phyloP scores from a whole-genome alignment of 2,329 filamentous ascomycete species.

The Colletotrichum lupini region DNA sequence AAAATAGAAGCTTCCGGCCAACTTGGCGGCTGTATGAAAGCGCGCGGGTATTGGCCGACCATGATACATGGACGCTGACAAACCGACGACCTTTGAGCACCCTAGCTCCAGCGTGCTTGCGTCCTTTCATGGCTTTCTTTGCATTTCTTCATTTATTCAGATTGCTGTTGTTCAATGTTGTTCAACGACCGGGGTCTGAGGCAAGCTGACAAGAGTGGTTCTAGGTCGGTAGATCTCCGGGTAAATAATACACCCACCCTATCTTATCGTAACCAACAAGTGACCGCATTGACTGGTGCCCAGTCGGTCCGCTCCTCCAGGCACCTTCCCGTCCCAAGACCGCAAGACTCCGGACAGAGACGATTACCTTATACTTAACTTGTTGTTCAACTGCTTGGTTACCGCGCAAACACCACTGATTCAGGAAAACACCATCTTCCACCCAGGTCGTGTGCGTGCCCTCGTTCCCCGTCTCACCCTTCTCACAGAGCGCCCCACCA shows the following conservation, averaged over 20 bases:
- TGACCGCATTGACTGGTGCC: constrained; percentile 36
- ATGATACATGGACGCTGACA: neutral
- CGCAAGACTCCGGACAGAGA: constrained; percentile 7
- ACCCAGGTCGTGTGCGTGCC: neutral
- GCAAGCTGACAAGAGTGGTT: neutral
- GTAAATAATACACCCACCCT: constrained; percentile 3
- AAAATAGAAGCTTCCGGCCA: neutral
- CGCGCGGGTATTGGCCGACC: neutral
- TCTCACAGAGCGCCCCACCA: constrained; percentile 12
- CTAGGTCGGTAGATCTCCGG: constrained; percentile 28
- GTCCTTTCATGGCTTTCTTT: neutral
- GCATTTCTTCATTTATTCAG: neutral
- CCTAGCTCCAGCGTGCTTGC: neutral
- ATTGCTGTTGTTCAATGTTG: neutral
- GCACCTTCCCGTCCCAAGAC: constrained; percentile 30
- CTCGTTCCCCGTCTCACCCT: neutral
- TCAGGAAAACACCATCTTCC: neutral
- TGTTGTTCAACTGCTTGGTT: neutral
- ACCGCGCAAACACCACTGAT: neutral
- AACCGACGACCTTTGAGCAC: neutral
- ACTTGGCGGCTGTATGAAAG: neutral
- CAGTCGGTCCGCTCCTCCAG: constrained; percentile 23
- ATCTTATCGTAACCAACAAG: constrained; percentile 32
- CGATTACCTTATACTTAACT: neutral
- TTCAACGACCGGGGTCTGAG: neutral